A percentile compares a stretch with the other conserved stretches of the same genome.
Conservation (phyloP, 495 filamentous ascomycete genomes). For the Podospora anserina region DNA sequence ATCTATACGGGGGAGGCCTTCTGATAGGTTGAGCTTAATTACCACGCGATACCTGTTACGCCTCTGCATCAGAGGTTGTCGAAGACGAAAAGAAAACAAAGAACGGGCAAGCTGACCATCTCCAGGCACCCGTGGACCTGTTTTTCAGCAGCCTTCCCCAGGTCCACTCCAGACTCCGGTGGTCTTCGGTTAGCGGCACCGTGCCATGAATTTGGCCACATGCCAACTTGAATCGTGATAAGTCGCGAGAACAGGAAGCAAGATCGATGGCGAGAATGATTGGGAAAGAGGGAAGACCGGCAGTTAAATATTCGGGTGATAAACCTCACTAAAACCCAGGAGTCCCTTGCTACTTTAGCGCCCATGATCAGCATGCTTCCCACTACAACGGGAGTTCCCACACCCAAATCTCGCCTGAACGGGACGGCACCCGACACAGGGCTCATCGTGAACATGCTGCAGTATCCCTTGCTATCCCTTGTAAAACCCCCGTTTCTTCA, state of each 20-base stretch:
- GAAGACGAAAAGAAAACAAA: background rate
- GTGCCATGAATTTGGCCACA: background rate
- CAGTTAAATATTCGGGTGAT: background rate
- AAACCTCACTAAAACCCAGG: background rate
- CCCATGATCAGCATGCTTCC: background rate
- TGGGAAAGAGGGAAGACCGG: background rate
- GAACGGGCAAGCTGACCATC: background rate
- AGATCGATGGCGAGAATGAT: background rate
- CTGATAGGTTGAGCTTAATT: background rate
- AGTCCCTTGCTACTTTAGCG: background rate
- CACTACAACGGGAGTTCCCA: background rate
- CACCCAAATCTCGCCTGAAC: background rate
- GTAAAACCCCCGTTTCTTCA: background rate
- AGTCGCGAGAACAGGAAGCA: background rate
- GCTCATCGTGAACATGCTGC: background rate
- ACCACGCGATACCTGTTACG: background rate
- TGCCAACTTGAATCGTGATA: background rate
- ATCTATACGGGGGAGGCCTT: background rate
- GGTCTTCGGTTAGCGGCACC: background rate
- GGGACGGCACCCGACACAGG: background rate
- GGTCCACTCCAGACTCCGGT: background rate
- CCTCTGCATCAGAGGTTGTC: background rate
- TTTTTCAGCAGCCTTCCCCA: background rate
- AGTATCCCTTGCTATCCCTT: background rate
- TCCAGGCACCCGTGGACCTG: background rate